Evolutionary conservation across 139 green algal species (phyloP), one percentile per base, ranked within the genome.

Genomic region (Chlamydomonas schloesseri): DNA sequence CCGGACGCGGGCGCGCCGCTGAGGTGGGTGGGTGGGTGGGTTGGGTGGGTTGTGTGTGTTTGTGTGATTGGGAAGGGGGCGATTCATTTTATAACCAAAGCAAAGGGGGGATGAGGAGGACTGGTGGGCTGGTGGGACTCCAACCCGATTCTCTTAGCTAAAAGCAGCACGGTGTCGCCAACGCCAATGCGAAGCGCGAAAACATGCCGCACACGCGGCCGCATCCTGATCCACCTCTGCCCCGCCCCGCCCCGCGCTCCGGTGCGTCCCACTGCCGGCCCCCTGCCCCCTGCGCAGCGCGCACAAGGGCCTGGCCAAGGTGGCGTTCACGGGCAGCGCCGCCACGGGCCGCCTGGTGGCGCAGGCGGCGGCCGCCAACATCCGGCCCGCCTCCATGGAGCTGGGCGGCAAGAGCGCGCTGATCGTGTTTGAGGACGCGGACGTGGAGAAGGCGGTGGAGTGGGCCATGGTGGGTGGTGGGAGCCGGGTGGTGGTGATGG

Each of bases 351-450:
- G 88, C 37, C 74, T 81, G 5, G 93, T 99, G 29, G 90, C 89
- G 18, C 68, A 79, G n/a, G 93, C 94, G 0, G 96, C 95, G 0
- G 94, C 95, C 2, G 46, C 71, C 67, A 96, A 97, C 85, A 87
- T 96, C 64, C 89, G 92, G 20, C 94, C 95, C 15, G 90, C 93
- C 24, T 94, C 88, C 53, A 85, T 96, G 91, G 95, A 98, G 93
- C 91, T 98, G 81, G 96, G 96, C 2, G 96, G 96, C 34, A 99
- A 99, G 93, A 93, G 83, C 55, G 77, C 94, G 10, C 89, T 98
- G 26, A 92, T 99, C 33, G 93, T 99, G 55, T 99, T 99, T 92
- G 96, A 98, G 31, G 96, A 99, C 47, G 94, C 92, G 0, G 95
- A 99, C 83, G 79, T 98, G 34, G 93, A 96, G 21, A 93, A 96